Evolutionary conservation across 2,329 filamentous ascomycete species (phyloP), one percentile per base, ranked within the genome.

Genomic region (Colletotrichum musicola): DNA sequence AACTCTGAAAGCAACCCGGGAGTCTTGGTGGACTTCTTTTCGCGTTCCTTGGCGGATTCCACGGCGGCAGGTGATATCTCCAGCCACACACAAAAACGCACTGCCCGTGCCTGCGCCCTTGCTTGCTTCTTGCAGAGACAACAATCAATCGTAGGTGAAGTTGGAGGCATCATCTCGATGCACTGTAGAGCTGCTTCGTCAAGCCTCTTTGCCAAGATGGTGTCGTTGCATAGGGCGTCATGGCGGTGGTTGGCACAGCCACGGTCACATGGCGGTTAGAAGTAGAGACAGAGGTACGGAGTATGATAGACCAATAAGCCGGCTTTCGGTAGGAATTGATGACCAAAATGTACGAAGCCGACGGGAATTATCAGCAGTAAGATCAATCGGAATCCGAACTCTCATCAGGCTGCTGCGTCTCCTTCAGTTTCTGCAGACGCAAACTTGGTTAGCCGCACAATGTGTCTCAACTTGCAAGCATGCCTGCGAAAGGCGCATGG

Each of bases 1-100:
- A 98, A 83, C 81, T 98, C 75, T 97, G 80, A 75, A 6, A 20
- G 14, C 46, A 38, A 4, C 9, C 22, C 13, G 6, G 13, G 6
- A 22, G 38, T 25, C n/a, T 16, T 7, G n/a, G 14, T 30, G 40
- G n/a, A 10, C 10, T 14, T 25, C 10, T 5, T 12, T 25, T 13
- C 38, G 35, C 9, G 18, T 7, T 27, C n/a, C 22, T 46, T 55
- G 50, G 27, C 22, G 27, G 30, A 18, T 44, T 44, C 16, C 22
- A 35, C 20, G 14, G 25, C 22, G 10, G 13, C 57, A 14, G 50
- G n/a, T 22, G 20, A 22, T n/a, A 30, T 35, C 18, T 13, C 16
- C 22, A 16, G 14, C 38, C 20, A 14, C n/a, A 12, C 20, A 18
- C 12, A 53, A 27, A 13, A 10, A 20, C 20, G 25, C 22, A 20